A percentile compares a stretch with the other conserved stretches of the same genome.
Evolutionary conservation across 2,329 filamentous ascomycete genomes (phyloP).

Genomic region (Nothopassalora personata): DNA sequence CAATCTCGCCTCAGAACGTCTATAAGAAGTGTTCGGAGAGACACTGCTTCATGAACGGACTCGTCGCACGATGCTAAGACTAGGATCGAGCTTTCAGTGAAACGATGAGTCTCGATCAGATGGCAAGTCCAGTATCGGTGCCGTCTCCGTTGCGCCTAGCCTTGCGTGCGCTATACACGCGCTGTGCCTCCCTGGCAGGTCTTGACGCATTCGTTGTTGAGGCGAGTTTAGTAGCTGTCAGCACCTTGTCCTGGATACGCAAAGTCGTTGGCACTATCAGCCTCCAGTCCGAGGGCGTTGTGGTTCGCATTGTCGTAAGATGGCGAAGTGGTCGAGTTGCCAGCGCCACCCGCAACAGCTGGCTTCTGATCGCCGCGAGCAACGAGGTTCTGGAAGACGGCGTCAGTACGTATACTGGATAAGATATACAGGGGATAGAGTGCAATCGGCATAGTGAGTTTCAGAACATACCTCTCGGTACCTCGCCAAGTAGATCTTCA

Average conservation of each 20-base stretch:
- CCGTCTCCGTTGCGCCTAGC: too few relatives aligned
- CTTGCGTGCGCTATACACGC: too few relatives aligned
- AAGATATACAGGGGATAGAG: slow-evolving; percentile 15
- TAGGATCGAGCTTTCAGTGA: background rate
- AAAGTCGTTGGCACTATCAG: slow-evolving; percentile 38
- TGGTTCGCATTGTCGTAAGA: slow-evolving; percentile 35
- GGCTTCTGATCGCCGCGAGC: slow-evolving; percentile 62
- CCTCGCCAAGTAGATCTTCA: slow-evolving; percentile 96
- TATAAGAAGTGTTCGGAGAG: too few relatives aligned
- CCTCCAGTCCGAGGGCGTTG: slow-evolving; percentile 42
- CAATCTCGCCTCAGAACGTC: background rate
- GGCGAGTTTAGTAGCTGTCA: slow-evolving; percentile 10
- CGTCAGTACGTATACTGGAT: slow-evolving; percentile 13
- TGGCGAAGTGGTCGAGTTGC: slow-evolving; percentile 25
- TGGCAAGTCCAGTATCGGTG: background rate
- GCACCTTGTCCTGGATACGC: slow-evolving; percentile 20
- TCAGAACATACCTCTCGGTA: slow-evolving; percentile 82
- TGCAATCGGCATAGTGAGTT: background rate
- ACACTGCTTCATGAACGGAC: too few relatives aligned
- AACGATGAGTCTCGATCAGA: background rate
- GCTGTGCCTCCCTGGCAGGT: background rate
- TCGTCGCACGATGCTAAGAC: too few relatives aligned
- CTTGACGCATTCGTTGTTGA: background rate
- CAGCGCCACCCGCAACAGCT: slow-evolving; percentile 33
- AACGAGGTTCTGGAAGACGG: slow-evolving; percentile 62